phyloP scores from a whole-genome alignment of 768 basidiomycete genomes.

The Xanthoconium purpureum region DNA sequence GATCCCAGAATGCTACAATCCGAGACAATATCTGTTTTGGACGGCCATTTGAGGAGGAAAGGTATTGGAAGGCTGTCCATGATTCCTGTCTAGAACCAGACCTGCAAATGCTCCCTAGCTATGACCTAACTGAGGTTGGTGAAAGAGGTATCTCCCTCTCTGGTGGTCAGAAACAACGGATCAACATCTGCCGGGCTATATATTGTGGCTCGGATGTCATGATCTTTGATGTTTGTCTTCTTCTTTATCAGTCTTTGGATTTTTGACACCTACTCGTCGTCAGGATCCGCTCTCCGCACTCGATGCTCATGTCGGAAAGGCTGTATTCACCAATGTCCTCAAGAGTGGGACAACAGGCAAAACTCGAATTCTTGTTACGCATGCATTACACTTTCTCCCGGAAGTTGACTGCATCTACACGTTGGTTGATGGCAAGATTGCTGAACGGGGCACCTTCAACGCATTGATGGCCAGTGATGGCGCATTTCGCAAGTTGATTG shows the following conservation, averaged over 20 bases:
- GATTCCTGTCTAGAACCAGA: conserved; percentile 81
- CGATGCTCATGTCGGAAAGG: conserved; percentile 89
- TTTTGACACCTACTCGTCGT: neutral
- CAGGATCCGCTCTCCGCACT: conserved; percentile 86
- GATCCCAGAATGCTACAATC: conserved; percentile 68
- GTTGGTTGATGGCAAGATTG: conserved; percentile 71
- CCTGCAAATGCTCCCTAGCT: conserved; percentile 69
- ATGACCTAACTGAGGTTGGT: conserved; percentile 83
- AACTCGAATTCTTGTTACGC: conserved; percentile 87
- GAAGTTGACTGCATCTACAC: conserved; percentile 84
- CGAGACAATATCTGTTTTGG: conserved; percentile 91
- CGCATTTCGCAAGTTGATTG: conserved; percentile 70
- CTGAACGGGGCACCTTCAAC: conserved; percentile 75
- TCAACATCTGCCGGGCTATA: conserved; percentile 84
- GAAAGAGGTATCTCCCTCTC: conserved; percentile 86
- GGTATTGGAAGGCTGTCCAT: conserved; percentile 77
- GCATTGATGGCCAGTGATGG: conserved; percentile 64
- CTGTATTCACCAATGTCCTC: conserved; percentile 82
- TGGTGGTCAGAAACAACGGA: conserved; percentile 76
- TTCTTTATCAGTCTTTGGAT: neutral
- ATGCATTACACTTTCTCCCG: conserved; percentile 87
- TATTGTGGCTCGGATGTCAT: conserved; percentile 86
- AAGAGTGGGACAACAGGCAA: conserved; percentile 59
- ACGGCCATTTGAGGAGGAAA: conserved; percentile 71
- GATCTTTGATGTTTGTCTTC: conserved; percentile 61